Base-by-base conservation (phyloP, 179 eudicot species). In the Amaranthus tricolor region DNA sequence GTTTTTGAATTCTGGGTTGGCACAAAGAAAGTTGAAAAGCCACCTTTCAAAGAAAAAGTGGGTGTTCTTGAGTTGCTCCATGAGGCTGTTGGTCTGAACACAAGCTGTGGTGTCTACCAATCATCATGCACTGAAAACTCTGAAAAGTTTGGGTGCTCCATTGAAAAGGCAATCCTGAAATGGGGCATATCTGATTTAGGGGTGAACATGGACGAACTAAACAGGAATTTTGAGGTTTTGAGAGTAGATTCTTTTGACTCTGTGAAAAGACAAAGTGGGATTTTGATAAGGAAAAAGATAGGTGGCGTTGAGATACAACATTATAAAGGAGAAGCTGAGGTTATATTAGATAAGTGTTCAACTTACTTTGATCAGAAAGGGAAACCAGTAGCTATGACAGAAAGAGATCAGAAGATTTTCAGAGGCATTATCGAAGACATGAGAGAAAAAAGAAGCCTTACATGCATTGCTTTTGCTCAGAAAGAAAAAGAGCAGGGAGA, bases 261-360 rank as follows among this genome's bases (percentile, higher is more conserved):
- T 0, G 78, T 65, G 56, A 87, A 87, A 76, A 87, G 85, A 74
- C 55, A 84, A 66, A 85, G 90, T 31, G 87, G 88, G 1, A 84
- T 85, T 75, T 16, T 78, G 56, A 73, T 78, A 63, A 83, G 66
- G 71, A 82, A 76, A 40, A 81, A 60, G 14, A 71, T 4, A 21
- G 83, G 78, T 9, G 59, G 76, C 20, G 52, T 49, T 5, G 17
- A 45, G 17, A 76, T 82, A 59, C 82, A 78, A 12, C 87, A 87
- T 52, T 87, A 87, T 87, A 87, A 87, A 62, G 90, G 90, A 59
- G 90, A 86, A 61, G 90, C 90, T 31, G 90, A 87, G 76, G 84
- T 87, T 85, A 79, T 85, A 10, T 80, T 85, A 13, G 85, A 70
- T 17, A 73, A 79, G 83, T 85, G 88, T 67, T 75, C 87, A 0